phyloP scores from a whole-genome alignment of 768 basidiomycete genomes.

The Podaxis sp. region DNA sequence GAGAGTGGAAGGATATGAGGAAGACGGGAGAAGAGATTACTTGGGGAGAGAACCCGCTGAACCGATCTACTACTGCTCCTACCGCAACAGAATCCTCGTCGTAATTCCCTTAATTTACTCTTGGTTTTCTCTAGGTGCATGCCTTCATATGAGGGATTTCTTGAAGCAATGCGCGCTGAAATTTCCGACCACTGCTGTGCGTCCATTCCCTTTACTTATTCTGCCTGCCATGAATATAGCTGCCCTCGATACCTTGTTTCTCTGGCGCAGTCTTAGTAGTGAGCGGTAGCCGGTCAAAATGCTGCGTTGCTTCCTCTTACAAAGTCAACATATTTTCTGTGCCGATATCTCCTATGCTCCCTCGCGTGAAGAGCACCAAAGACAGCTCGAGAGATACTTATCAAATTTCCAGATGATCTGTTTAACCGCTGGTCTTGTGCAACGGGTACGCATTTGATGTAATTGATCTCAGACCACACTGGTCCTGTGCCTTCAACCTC shows the following conservation, averaged over 20 bases:
- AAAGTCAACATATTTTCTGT: too few relatives aligned
- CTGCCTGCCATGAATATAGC: too few relatives aligned
- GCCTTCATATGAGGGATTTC: background rate
- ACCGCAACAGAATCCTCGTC: slow-evolving; percentile 1
- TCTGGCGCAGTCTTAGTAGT: too few relatives aligned
- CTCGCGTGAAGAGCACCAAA: too few relatives aligned
- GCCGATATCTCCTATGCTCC: too few relatives aligned
- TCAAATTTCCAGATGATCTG: background rate
- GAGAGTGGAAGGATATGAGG: slow-evolving; percentile 31
- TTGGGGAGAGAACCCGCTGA: slow-evolving; percentile 12
- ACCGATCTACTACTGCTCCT: background rate
- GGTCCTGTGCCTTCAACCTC: background rate
- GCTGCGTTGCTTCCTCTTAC: too few relatives aligned
- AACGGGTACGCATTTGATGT: background rate
- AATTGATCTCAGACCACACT: background rate
- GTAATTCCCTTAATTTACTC: background rate
- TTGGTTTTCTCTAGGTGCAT: background rate
- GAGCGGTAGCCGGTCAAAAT: too few relatives aligned
- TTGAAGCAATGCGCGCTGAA: background rate
- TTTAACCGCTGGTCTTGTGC: background rate
- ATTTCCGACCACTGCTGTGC: background rate
- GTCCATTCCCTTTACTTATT: too few relatives aligned
- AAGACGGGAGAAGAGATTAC: slow-evolving; percentile 22
- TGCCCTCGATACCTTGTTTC: too few relatives aligned
- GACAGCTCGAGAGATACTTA: background rate